Evolutionary conservation across 2,329 filamentous ascomycete genomes (phyloP).

Genomic region (Colletotrichum simmondsii): DNA sequence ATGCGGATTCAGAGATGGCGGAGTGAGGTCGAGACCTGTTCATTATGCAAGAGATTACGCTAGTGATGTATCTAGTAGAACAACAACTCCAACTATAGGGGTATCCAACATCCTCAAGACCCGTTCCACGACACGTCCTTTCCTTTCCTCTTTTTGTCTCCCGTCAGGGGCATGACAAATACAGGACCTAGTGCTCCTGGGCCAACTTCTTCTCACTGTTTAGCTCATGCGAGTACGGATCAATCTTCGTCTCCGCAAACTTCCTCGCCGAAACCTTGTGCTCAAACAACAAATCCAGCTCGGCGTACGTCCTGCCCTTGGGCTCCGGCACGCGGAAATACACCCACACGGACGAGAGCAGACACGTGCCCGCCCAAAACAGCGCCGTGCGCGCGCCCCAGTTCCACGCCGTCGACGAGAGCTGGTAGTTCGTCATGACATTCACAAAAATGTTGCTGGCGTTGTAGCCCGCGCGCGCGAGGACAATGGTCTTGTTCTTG

Average conservation of each 20-base stretch:
- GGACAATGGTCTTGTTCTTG: constrained; percentile 64
- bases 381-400: constrained; percentile 60
- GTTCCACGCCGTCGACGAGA: constrained; percentile 57
- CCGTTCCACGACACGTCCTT: neutral
- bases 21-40: neutral
- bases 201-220: constrained; percentile 27
- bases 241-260: constrained; percentile 51
- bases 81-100: neutral
- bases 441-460: constrained; percentile 62
- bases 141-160: no score
- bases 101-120: neutral
- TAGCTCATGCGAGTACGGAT: constrained; percentile 44
- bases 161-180: neutral
- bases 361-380: constrained; percentile 60
- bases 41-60: constrained; percentile 21
- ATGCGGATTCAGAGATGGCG: neutral
- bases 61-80: constrained; percentile 17
- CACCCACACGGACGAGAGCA: constrained; percentile 60
- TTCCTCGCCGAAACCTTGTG: constrained; percentile 50
- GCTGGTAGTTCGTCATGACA: constrained; percentile 59
- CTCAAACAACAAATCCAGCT: constrained; percentile 56
- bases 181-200: constrained; percentile 7
- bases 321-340: constrained; percentile 65
- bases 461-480: constrained; percentile 60
- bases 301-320: constrained; percentile 57